phyloP scores from a whole-genome alignment of 2,329 filamentous ascomycete species.

The Diaporthe destruens region DNA sequence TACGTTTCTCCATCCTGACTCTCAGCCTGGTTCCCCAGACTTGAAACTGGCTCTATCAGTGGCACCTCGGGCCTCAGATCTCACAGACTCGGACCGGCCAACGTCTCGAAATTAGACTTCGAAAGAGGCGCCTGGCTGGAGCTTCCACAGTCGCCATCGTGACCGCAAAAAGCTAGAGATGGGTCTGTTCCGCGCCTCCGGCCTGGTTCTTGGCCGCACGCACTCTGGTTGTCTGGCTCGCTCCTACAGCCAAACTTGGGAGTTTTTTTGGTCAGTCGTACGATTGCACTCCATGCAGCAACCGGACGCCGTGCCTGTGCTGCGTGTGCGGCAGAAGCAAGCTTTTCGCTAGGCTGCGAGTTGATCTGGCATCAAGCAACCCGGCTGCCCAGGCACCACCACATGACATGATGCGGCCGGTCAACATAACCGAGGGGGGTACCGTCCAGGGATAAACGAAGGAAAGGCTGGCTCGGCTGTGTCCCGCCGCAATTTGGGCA shows the following conservation, averaged over 20 bases:
- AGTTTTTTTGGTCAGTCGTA: background rate
- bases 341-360: conserved; percentile 8
- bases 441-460: conserved; percentile 4
- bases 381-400: background rate
- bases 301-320: background rate
- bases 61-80: conserved; percentile 29
- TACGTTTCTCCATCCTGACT: conserved; percentile 31
- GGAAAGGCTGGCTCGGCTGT: conserved; percentile 12
- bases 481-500: background rate
- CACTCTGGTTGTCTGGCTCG: background rate
- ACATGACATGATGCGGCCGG: conserved; percentile 21
- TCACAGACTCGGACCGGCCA: conserved; percentile 33
- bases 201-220: background rate
- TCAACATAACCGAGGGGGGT: conserved; percentile 1
- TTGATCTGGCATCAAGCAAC: conserved; percentile 20
- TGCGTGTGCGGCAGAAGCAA: conserved; percentile 6
- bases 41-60: conserved; percentile 33
- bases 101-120: conserved; percentile 30
- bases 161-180: conserved; percentile 8
- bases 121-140: conserved; percentile 8
- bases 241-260: background rate
- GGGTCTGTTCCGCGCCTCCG: background rate
- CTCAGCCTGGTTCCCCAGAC: conserved; percentile 33
- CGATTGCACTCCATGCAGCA: background rate
- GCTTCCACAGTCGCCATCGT: conserved; percentile 26